A percentile compares a stretch with the other conserved stretches of the same genome.
These are phyloP conservation scores for Thielaviopsis euricoi DNA, from an alignment of 2,329 filamentous ascomycete species.

Conservation along the genomic window DNA sequence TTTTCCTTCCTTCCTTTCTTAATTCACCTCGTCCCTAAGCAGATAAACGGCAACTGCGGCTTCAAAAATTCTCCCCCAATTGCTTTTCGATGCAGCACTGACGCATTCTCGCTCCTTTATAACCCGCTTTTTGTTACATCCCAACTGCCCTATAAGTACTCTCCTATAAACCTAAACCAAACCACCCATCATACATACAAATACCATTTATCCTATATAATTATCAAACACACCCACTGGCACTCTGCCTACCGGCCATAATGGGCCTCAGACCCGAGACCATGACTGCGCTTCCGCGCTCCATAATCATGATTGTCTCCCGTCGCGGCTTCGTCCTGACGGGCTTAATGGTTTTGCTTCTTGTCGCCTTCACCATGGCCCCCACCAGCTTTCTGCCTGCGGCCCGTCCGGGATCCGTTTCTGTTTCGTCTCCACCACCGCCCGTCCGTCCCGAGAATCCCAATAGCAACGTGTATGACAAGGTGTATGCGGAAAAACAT, in stretches of 20 bases:
- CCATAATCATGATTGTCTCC: slow-evolving; percentile 6
- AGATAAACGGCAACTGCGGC: too few species aligned
- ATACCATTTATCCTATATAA: too few species aligned
- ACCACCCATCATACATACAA: too few species aligned
- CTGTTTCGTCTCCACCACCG: not conserved
- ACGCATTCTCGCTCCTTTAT: not conserved
- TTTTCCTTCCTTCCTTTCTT: too few species aligned
- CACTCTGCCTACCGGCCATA: not conserved
- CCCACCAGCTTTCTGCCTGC: slow-evolving; percentile 6
- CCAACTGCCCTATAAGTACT: not conserved
- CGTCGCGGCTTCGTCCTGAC: slow-evolving; percentile 9
- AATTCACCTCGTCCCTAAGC: too few species aligned
- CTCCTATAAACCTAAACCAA: too few species aligned
- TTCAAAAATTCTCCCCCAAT: not conserved
- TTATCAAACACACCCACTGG: too few species aligned
- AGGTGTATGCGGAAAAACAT: not conserved
- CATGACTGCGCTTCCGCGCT: slow-evolving; percentile 3
- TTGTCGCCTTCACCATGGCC: slow-evolving; percentile 9
- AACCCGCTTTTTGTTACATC: not conserved
- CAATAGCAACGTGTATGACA: not conserved
- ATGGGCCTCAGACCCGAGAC: slow-evolving; percentile 6
- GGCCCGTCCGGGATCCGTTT: not conserved
- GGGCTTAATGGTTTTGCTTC: slow-evolving; percentile 5
- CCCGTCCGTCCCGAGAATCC: not conserved
- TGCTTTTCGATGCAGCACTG: not conserved